Conservation (phyloP, 371 early-diverging fungal species). For the Umbelopsis sp. region DNA sequence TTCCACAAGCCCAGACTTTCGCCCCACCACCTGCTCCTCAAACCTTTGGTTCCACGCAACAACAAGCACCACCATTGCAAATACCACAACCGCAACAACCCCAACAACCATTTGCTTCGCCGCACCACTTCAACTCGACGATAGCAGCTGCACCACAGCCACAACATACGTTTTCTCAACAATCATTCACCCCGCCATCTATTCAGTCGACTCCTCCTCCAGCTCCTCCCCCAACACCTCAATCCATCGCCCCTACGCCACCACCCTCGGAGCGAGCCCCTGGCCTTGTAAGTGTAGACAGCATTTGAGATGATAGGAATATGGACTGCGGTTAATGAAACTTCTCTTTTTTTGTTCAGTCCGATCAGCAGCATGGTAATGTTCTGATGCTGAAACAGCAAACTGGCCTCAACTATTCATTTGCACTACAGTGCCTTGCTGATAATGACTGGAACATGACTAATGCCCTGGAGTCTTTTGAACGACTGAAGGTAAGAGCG, state of each 20-base stretch:
- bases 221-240: slow-evolving; percentile 6
- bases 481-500: neutral
- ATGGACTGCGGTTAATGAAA: neutral
- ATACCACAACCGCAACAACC: neutral
- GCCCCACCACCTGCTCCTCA: neutral
- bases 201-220: slow-evolving; percentile 11
- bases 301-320: neutral
- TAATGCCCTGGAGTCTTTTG: neutral
- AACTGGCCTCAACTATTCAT: neutral
- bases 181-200: neutral
- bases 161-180: neutral
- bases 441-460: slow-evolving; percentile 5
- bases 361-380: neutral
- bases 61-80: neutral
- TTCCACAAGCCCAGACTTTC: slow-evolving; percentile 11
- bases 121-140: neutral
- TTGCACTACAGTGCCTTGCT: slow-evolving; percentile 9
- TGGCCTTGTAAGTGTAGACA: neutral
- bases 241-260: neutral
- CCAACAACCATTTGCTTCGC: neutral
- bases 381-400: neutral
- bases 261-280: slow-evolving; percentile 1
- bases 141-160: neutral
- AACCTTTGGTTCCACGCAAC: neutral
- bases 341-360: neutral